Conservation (phyloP, 176 grass and related monocot species). For the Hordeum vulgare region MorexV3_pseudomolecules_assembly NC_058522.1:465597285-465597784, state of each 20-base stretch:
- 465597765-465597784: conserved; percentile 6
- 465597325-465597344: too few species aligned
- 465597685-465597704: background rate
- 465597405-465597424: background rate
- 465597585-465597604: conserved; percentile 25
- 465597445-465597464: background rate
- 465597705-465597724: background rate
- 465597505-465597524: conserved; percentile 14
- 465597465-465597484: background rate
- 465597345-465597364: background rate
- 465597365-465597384: background rate
- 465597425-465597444: background rate
- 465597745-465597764: background rate
- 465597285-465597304: too few species aligned
- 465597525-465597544: background rate
- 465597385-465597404: background rate
- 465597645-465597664: too few species aligned
- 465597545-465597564: background rate
- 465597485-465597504: background rate
- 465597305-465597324: too few species aligned
- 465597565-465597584: background rate
- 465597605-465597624: background rate
- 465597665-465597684: background rate
- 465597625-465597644: background rate
- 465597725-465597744: background rate